Evolutionary conservation across 352 stramenopile species (phyloP).

Genomic region (Pythium insidiosum): DNA sequence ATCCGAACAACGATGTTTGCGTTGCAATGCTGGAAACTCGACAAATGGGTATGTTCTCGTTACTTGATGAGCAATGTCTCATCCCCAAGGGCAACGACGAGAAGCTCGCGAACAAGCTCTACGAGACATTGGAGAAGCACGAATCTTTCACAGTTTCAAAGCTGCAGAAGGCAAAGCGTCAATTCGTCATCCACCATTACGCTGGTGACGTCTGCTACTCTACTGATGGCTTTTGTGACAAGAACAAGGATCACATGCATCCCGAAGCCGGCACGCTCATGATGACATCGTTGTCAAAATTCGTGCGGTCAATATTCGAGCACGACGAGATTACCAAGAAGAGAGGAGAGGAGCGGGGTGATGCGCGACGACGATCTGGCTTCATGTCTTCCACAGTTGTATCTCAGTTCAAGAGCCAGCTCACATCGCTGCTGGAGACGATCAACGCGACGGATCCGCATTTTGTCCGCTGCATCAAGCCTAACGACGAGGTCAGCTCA

Average conservation of each 20-base stretch:
- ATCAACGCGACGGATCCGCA: constrained; percentile 93
- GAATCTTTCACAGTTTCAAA: constrained; percentile 63
- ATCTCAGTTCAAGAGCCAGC: constrained; percentile 92
- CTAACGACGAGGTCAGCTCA: constrained; percentile 64
- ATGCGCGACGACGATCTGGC: constrained; percentile 44
- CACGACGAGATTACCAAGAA: constrained; percentile 19
- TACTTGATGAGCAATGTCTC: constrained; percentile 82
- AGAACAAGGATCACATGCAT: constrained; percentile 88
- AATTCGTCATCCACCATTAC: constrained; percentile 87
- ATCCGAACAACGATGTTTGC: constrained; percentile 82
- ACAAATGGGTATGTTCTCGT: constrained; percentile 71
- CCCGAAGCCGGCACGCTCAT: constrained; percentile 70
- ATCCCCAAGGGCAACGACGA: constrained; percentile 78
- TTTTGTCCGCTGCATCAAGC: constrained; percentile 89
- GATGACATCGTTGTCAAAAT: constrained; percentile 47
- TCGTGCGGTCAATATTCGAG: constrained; percentile 70
- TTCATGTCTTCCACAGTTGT: constrained; percentile 83
- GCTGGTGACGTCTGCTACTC: constrained; percentile 80
- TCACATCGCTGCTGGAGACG: constrained; percentile 89
- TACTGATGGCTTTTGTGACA: constrained; percentile 76
- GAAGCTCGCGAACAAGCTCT: constrained; percentile 81
- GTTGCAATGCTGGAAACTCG: constrained; percentile 66
- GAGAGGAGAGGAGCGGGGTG: constrained; percentile 21
- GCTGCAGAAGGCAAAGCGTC: constrained; percentile 65
- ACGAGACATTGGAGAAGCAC: constrained; percentile 52